Base-by-base conservation (phyloP, 352 stramenopile species). In the Blastocystis sp. region DNA sequence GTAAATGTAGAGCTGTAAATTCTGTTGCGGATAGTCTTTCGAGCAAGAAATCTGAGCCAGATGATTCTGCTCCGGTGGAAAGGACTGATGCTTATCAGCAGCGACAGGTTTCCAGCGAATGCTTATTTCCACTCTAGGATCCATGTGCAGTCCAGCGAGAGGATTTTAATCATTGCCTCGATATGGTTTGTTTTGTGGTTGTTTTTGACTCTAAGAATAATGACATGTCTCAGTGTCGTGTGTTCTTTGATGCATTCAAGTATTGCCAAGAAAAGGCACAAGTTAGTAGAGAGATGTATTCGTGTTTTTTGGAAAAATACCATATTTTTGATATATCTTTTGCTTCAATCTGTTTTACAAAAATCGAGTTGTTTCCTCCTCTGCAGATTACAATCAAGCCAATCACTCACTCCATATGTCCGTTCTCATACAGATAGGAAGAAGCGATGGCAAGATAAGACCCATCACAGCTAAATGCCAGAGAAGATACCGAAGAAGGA, bases 371-470 rank as follows among this genome's bases (percentile, higher is more conserved):
- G 5, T 26, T 11, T 5, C 18, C 47, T 13, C 0, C 39, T 13
- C 63, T 73, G 47, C 63, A 7, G 8, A 24, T 37, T 68, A 9
- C 18, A 56, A 62, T 16, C 54, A 24, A 24, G 16, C 6, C 7
- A 75, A 37, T 62, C 16, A 37, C 6, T 16, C 16, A 65, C 93
- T 95, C 93, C 91, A 95, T 94, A 81, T 95, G 92, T 45, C 94
- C 94, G 88, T 95, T 92, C 75, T 96, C 94, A 87, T 95, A 96
- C 26, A 93, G 95, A 91, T 96, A 95, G 24, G 94, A 96, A 62
- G 93, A 91, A 6, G 94, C 94, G 53, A 96, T 91, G 11, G 93
- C 94, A n/a, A 96, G 91, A 73, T 94, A 78, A 1, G 93, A 94
- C 69, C 94, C 94, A 76, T 96, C 93, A 82, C 93, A 91, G 79